Evolutionary conservation across 164 flowering plant species (phyloP).

Genomic region (Brasenia schreberi): DNA sequence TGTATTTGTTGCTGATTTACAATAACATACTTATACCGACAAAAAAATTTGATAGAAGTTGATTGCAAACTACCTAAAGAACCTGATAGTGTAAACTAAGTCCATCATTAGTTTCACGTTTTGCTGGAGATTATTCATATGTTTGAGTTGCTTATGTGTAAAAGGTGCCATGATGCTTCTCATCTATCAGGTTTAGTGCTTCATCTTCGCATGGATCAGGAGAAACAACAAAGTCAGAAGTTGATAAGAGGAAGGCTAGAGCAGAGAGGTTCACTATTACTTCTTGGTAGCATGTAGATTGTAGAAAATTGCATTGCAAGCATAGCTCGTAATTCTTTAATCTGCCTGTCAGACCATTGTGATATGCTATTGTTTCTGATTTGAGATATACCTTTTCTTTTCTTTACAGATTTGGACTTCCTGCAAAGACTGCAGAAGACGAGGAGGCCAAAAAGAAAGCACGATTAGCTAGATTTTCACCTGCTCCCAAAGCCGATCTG

Average conservation of each 20-base stretch:
- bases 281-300: neutral
- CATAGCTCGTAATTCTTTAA: neutral
- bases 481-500: slow-evolving; percentile 33
- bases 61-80: neutral
- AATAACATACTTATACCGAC: neutral
- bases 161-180: neutral
- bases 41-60: neutral
- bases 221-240: slow-evolving; percentile 41
- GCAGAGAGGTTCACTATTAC: slow-evolving; percentile 67
- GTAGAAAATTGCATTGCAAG: too few relatives aligned
- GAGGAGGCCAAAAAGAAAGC: slow-evolving; percentile 91
- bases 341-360: slow-evolving; percentile 5
- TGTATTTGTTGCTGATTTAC: neutral
- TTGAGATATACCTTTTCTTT: neutral
- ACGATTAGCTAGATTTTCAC: slow-evolving; percentile 60
- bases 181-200: slow-evolving; percentile 53
- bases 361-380: neutral
- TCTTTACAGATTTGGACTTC: slow-evolving; percentile 56
- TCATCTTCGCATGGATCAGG: slow-evolving; percentile 27
- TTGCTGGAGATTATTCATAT: neutral
- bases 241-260: slow-evolving; percentile 81
- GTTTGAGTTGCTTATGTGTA: neutral
- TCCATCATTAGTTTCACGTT: neutral
- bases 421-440: slow-evolving; percentile 25
- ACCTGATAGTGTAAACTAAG: neutral